phyloP scores from a whole-genome alignment of 2,329 filamentous ascomycete genomes.

The Cadophora luteo-olivacea region DNA sequence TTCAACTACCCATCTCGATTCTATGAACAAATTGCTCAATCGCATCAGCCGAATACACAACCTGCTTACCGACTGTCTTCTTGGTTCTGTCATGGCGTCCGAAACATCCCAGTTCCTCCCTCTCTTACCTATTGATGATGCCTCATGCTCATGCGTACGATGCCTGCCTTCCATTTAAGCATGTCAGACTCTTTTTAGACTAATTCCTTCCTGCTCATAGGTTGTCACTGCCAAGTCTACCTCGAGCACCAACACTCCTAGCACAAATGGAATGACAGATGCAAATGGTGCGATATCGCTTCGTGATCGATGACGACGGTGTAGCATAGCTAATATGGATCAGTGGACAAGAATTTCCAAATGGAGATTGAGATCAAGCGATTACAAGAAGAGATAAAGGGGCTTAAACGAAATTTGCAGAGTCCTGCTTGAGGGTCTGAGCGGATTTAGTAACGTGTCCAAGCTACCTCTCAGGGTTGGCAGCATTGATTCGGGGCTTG shows the following conservation, averaged over 20 bases:
- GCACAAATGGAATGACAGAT: neutral
- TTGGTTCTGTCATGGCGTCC: neutral
- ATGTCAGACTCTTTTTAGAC: neutral
- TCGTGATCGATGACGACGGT: no score
- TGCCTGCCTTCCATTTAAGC: neutral
- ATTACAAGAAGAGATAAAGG: neutral
- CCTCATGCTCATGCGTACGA: neutral
- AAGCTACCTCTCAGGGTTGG: no score
- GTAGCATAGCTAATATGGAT: neutral
- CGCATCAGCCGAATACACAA: neutral
- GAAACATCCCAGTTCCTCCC: neutral
- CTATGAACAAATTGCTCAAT: neutral
- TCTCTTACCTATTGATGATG: neutral
- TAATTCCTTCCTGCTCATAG: neutral
- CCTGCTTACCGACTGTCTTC: neutral
- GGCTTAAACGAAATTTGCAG: neutral
- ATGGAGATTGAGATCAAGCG: constrained; percentile 4
- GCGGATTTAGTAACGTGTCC: neutral
- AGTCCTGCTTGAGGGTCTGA: neutral
- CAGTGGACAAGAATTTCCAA: neutral
- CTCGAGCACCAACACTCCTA: neutral
- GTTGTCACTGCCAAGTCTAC: neutral
- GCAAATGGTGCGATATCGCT: neutral
- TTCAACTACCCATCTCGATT: neutral
- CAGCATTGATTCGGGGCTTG: no score